These are phyloP conservation scores for Graphilbum sp. DNA, from an alignment of 2,329 filamentous ascomycete genomes.

Conservation along the genomic window DNA sequence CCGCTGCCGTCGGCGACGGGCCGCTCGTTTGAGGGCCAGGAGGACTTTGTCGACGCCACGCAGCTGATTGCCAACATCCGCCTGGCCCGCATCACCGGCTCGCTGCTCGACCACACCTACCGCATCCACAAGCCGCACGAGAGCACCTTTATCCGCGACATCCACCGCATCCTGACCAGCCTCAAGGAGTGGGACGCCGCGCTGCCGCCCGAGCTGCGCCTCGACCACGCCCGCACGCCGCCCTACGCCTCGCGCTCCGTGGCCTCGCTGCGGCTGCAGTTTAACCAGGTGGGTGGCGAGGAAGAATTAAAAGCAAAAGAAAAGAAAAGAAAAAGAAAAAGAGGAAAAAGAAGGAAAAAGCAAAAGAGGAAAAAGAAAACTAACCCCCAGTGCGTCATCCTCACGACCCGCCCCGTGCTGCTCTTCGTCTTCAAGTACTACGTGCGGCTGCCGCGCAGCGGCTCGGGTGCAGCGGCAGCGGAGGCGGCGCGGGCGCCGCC, in stretches of 20 bases:
- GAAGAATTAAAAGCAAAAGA: no score
- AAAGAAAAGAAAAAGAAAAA: no score
- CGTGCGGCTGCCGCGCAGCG: not conserved
- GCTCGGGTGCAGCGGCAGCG: no score
- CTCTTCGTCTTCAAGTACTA: not conserved
- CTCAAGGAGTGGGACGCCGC: conserved; percentile 7
- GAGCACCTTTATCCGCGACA: no score
- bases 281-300: not conserved
- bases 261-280: conserved; percentile 1
- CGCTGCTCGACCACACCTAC: no score
- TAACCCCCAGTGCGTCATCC: conserved; percentile 1
- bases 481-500: not conserved
- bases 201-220: not conserved
- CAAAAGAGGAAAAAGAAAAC: no score
- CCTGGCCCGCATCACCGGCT: conserved; percentile 1
- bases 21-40: not conserved
- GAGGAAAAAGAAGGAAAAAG: no score
- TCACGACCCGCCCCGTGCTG: conserved; percentile 1
- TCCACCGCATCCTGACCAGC: no score
- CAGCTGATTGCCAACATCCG: conserved; percentile 2
- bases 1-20: not conserved
- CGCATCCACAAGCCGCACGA: conserved; percentile 2
- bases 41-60: conserved; percentile 1
- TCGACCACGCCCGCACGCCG: not conserved
- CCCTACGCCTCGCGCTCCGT: conserved; percentile 1